Base-by-base conservation (phyloP, 495 filamentous ascomycete genomes). In the Copromyces sp. region DNA sequence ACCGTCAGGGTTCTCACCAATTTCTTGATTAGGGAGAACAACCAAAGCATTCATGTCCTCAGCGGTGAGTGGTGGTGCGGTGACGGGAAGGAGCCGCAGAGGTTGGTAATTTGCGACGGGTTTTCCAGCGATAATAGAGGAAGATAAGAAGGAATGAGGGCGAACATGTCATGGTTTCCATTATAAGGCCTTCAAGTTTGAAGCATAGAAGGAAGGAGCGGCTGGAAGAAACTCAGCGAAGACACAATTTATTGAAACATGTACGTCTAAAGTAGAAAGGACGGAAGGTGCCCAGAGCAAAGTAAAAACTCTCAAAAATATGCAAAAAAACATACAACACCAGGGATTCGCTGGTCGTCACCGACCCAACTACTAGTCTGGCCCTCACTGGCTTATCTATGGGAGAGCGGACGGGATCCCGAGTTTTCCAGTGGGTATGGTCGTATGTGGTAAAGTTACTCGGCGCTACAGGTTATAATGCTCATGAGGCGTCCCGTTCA, bases 341-440 rank as follows among this genome's bases (percentile, higher is more conserved):
- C 77, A 74, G 75, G 80, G 71, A 77, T 81, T 82, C 80, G 77
- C 80, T 75, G 75, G 76, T 82, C 77, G 78, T 82, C 80, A 80
- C 78, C 80, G 76, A 81, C 80, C 73, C 73, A 74, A 77, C 73
- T 82, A 80, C 77, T 82, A 78, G 77, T 79, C 78, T 47, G 35
- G 47, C 47, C 47, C 47, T 59, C 47, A 59, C 24, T 59, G 47
- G 47, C 47, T 53, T 53, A 75, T 78, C 79, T 80, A 83, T 79
- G 83, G 82, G 81, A 83, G 84, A 85, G 82, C 84, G 83, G 82
- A 86, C 83, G 84, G 84, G 83, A 83, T 83, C 80, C 83, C 84
- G 81, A 81, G 76, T 80, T 80, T 73, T 83, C 83, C 45, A 53
- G 20, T 53, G 45, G 45, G 45, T 53, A 24, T 53, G 45, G 45